These are phyloP conservation scores for Pichia sp. DNA, from an alignment of 1,139 yeast genomes.

Conservation along the genomic window DNA sequence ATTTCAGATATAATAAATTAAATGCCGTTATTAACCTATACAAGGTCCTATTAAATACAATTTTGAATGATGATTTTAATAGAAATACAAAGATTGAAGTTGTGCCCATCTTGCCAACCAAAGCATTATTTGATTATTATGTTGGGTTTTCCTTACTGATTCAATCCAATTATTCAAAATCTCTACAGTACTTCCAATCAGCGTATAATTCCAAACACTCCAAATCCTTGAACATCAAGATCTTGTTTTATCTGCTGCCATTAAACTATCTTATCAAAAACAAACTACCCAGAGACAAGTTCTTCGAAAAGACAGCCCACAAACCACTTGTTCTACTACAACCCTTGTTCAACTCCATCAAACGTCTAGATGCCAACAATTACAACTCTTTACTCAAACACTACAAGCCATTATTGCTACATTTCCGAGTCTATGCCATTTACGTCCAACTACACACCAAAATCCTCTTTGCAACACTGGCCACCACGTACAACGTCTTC, in stretches of 20 bases:
- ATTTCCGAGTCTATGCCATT: conserved; percentile 57
- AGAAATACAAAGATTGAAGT: conserved; percentile 22
- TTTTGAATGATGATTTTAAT: neutral
- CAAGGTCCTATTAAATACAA: conserved; percentile 46
- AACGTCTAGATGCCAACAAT: conserved; percentile 46
- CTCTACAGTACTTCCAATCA: conserved; percentile 10
- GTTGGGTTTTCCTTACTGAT: conserved; percentile 31
- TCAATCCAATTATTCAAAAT: conserved; percentile 3
- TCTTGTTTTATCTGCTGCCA: conserved; percentile 50
- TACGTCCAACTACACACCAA: conserved; percentile 32
- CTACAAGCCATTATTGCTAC: conserved; percentile 48
- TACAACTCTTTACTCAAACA: conserved; percentile 42
- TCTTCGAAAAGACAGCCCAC: conserved; percentile 25
- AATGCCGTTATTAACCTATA: conserved; percentile 77
- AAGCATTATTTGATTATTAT: conserved; percentile 56
- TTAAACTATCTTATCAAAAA: conserved; percentile 41
- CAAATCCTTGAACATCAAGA: conserved; percentile 19
- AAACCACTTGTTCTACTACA: conserved; percentile 29
- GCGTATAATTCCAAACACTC: conserved; percentile 30
- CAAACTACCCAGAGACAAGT: conserved; percentile 34
- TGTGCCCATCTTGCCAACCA: conserved; percentile 46
- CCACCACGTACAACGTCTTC: neutral
- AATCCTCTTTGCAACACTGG: conserved; percentile 2
- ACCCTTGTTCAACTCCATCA: conserved; percentile 37
- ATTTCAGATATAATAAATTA: conserved; percentile 60